A percentile compares a stretch with the other conserved stretches of the same genome.
These are phyloP conservation scores for Globisporangium uncinulatum DNA, from an alignment of 352 stramenopile genomes.

Conservation along the genomic window DNA sequence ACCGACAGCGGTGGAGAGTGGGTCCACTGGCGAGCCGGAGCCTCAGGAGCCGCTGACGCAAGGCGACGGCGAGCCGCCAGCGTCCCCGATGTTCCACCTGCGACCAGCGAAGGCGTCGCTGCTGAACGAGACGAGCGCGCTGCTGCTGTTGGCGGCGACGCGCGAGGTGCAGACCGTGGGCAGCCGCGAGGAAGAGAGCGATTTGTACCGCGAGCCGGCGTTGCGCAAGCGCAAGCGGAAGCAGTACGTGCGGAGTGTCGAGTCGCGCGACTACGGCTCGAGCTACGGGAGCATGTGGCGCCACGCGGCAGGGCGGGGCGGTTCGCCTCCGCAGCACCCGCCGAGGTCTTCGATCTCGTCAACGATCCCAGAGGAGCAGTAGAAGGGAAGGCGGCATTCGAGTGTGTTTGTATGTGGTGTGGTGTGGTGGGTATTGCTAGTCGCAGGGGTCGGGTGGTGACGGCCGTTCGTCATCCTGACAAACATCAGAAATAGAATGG, in stretches of 20 bases:
- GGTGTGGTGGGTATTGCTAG: no score
- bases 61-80: slow-evolving; percentile 1
- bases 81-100: slow-evolving; percentile 7
- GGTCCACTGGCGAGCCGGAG: slow-evolving; percentile 10
- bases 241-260: slow-evolving; percentile 6
- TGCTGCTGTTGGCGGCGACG: slow-evolving; percentile 30
- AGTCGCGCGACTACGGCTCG: slow-evolving; percentile 6
- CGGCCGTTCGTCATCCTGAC: slow-evolving; percentile 29
- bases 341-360: slow-evolving; percentile 1
- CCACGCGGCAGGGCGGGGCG: background rate
- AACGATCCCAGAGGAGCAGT: slow-evolving; percentile 6
- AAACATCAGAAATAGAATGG: background rate
- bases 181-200: slow-evolving; percentile 45
- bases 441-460: no score
- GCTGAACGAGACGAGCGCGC: slow-evolving; percentile 21
- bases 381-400: background rate
- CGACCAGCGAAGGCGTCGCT: slow-evolving; percentile 11
- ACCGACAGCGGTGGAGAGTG: background rate
- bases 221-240: slow-evolving; percentile 30
- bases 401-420: background rate
- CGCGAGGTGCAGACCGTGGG: slow-evolving; percentile 22
- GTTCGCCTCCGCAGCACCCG: background rate
- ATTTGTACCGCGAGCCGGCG: slow-evolving; percentile 68
- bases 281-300: slow-evolving; percentile 16
- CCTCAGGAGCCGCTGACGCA: slow-evolving; percentile 5